Base-by-base conservation (phyloP, 768 basidiomycete species). In the Suillus cothurnatus region DNA sequence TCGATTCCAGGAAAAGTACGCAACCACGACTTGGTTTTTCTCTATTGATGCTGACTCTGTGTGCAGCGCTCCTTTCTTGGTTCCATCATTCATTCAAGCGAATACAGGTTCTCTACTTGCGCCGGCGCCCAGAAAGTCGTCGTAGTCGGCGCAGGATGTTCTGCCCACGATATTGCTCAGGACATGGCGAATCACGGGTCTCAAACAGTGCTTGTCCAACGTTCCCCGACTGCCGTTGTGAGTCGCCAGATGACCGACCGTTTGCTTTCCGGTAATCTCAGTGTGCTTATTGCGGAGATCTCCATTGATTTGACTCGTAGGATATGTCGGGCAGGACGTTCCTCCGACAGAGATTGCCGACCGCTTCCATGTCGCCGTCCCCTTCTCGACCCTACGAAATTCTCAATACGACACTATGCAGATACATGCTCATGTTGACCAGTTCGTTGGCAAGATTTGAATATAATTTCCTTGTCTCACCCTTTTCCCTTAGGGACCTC, bases 161-260 rank as follows among this genome's bases (percentile, higher is more conserved):
- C 66, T 9, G 66, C 58, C 8, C 66, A 67, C 19, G 66, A 67
- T 39, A 67, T 67, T 32, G 59, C 66, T 49, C 66, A 67, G 53
- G 66, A 67, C 53, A 31, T 61, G 43, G 39, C 66, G 17, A 53
- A 34, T 31, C 50, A 23, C 9, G 66, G 65, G 21, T 52, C 52
- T 26, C 21, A 21, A 23, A 60, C 55, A 21, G 45, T 38, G 23
- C 65, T 66, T 28, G 41, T 67, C 14, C 66, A 67, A 38, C 66
- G 66, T 23, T 67, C 66, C 8, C 34, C 66, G 21, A 67, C 66
- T 2, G 39, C 59, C 32, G 50, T 67, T n/a, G 45, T 61, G 19
- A 60, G 57, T 41, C 55, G 66, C 6, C 58, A 67, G 19, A 55
- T 59, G 9, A 57, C 61, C 34, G 15, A 34, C n/a, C 50, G 34